These are phyloP conservation scores for Tanozyma kutaoensis DNA, from an alignment of 805 yeast genomes.

Conservation along the genomic window DNA sequence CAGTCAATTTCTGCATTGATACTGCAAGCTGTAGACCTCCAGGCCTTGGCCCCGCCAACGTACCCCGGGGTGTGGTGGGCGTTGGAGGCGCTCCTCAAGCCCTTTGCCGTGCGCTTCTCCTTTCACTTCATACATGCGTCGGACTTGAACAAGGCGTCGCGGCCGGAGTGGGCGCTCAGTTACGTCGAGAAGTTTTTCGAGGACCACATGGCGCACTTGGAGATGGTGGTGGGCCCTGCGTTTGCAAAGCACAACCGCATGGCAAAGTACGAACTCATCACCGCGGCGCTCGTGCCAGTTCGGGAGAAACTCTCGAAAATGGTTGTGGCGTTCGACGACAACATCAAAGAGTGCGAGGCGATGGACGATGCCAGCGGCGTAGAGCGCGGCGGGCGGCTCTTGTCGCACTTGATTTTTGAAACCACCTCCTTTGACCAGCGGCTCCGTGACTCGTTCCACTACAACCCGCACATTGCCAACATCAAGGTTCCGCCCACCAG, in stretches of 20 bases:
- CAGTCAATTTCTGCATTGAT: constrained; percentile 2
- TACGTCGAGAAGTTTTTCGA: constrained; percentile 32
- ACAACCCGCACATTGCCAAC: constrained; percentile 23
- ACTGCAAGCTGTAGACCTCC: constrained; percentile 15
- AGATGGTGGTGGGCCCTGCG: constrained; percentile 20
- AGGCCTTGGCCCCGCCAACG: constrained; percentile 13
- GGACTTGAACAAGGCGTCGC: constrained; percentile 51
- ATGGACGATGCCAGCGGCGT: constrained; percentile 4
- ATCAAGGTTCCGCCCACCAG: constrained; percentile 9
- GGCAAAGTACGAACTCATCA: constrained; percentile 26
- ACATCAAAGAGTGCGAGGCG: constrained; percentile 7
- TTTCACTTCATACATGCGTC: constrained; percentile 41
- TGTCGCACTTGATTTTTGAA: constrained; percentile 49
- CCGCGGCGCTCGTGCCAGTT: constrained; percentile 33
- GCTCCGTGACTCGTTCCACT: constrained; percentile 30
- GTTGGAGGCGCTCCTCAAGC: constrained; percentile 29
- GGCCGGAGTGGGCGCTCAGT: constrained; percentile 60
- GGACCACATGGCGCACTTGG: constrained; percentile 26
- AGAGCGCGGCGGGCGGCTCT: constrained; percentile 30
- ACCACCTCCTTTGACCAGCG: constrained; percentile 43
- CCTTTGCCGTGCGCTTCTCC: constrained; percentile 35
- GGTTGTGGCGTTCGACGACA: constrained; percentile 10
- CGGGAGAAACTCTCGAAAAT: constrained; percentile 25
- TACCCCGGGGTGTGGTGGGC: constrained; percentile 36
- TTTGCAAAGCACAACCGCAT: constrained; percentile 14